Conservation (phyloP, 78 protist species). For the Isochrysis galbana region DNA sequence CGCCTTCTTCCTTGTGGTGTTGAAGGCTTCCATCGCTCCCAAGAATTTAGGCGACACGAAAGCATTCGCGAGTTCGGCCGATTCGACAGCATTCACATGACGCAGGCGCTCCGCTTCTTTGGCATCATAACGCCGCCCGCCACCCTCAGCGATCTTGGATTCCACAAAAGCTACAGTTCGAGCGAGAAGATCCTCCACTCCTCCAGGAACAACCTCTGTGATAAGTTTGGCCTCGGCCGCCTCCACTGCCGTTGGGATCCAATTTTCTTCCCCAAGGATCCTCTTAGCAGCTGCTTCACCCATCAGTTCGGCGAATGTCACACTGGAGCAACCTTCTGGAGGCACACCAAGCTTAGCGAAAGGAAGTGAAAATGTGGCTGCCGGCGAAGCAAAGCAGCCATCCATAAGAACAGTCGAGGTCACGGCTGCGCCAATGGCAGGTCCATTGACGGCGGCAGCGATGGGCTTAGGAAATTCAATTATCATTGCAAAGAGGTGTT, state of each 20-base stretch:
- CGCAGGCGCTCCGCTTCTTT: neutral
- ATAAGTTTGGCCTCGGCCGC: neutral
- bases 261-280: neutral
- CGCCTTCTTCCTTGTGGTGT: neutral
- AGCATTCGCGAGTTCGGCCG: conserved; percentile 1
- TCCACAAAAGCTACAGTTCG: too few relatives aligned
- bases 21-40: conserved; percentile 1
- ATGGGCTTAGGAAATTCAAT: conserved; percentile 10
- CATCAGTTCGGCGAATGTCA: neutral
- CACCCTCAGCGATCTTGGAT: too few relatives aligned
- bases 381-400: neutral
- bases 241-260: neutral
- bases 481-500: neutral
- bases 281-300: neutral
- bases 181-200: too few relatives aligned
- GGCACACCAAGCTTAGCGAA: neutral
- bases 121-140: neutral
- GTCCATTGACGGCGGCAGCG: conserved; percentile 30
- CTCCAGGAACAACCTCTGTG: too few relatives aligned
- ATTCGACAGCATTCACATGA: neutral
- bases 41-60: neutral
- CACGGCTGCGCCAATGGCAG: conserved; percentile 31
- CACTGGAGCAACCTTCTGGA: conserved; percentile 18
- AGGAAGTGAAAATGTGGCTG: neutral
- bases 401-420: neutral